Conservation (phyloP, 2,329 filamentous ascomycete genomes). For the Fusarium oxysporum region DNA sequence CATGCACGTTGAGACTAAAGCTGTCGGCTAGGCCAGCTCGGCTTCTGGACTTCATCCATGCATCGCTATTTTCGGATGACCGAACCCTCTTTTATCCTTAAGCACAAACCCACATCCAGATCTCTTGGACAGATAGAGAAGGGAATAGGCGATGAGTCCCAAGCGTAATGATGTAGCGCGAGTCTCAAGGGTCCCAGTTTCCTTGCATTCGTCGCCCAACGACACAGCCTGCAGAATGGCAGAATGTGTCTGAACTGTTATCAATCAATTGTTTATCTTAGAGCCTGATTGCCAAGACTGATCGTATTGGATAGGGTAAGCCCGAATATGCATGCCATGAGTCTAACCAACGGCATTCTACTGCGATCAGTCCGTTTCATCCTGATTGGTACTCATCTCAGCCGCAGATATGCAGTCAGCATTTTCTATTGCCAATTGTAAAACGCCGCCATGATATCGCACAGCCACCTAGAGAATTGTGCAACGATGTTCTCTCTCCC, state of each 20-base stretch:
- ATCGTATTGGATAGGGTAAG: neutral
- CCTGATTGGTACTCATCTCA: neutral
- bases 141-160: fast-evolving
- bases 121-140: fast-evolving
- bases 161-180: neutral
- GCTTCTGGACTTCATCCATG: neutral
- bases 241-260: neutral
- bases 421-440: neutral
- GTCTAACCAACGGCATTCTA: neutral
- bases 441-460: neutral
- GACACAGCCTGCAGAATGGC: fast-evolving
- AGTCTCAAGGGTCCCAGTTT: too few species aligned
- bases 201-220: fast-evolving
- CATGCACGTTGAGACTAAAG: neutral
- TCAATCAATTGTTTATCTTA: neutral
- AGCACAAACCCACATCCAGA: fast-evolving
- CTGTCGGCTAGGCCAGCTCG: neutral
- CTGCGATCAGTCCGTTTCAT: neutral
- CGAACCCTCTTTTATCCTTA: too few species aligned
- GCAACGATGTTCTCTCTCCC: neutral
- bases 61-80: too few species aligned
- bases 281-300: neutral
- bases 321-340: neutral
- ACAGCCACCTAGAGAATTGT: neutral
- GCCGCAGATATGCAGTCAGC: neutral